Percentiles rank a stretch among this genome's conserved stretches.
These are phyloP conservation scores for Blastobotrys proliferans DNA, from an alignment of 1,139 yeast genomes.

Conservation along the genomic window DNA sequence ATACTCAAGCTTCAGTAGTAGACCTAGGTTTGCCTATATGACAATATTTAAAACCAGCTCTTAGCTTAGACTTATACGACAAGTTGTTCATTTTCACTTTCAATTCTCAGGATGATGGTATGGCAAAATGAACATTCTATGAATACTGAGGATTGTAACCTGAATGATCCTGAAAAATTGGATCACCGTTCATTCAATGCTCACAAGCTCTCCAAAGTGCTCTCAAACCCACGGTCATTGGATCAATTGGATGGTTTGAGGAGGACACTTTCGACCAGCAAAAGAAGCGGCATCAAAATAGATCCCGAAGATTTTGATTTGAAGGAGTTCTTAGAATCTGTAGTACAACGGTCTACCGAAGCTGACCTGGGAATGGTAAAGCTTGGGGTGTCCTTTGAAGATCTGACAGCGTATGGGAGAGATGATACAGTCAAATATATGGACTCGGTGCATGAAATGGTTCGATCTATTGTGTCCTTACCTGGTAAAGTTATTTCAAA, in stretches of 20 bases:
- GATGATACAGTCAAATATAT: slow-evolving; percentile 50
- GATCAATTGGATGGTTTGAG: slow-evolving; percentile 39
- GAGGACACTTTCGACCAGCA: slow-evolving; percentile 38
- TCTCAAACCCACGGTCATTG: slow-evolving; percentile 29
- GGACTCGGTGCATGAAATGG: slow-evolving; percentile 44
- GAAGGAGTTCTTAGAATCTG: slow-evolving; percentile 35
- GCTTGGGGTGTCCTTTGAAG: slow-evolving; percentile 46
- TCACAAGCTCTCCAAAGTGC: slow-evolving; percentile 17
- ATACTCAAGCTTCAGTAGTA: no score
- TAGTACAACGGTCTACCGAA: slow-evolving; percentile 31
- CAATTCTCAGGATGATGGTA: no score
- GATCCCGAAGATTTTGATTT: slow-evolving; percentile 41
- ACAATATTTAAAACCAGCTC: no score
- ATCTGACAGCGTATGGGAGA: slow-evolving; percentile 45
- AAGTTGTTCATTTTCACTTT: no score
- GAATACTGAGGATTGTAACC: not conserved
- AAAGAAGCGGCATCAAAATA: slow-evolving; percentile 34
- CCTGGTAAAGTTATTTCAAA: slow-evolving; percentile 24
- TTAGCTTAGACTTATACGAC: no score
- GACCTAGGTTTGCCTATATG: no score
- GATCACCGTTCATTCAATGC: slow-evolving; percentile 14
- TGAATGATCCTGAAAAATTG: slow-evolving; percentile 16
- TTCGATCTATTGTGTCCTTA: slow-evolving; percentile 33
- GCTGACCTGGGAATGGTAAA: slow-evolving; percentile 46
- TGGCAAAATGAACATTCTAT: no score